phyloP scores from a whole-genome alignment of 1,139 yeast species.

The Saccharomyces hybrid region DNA sequence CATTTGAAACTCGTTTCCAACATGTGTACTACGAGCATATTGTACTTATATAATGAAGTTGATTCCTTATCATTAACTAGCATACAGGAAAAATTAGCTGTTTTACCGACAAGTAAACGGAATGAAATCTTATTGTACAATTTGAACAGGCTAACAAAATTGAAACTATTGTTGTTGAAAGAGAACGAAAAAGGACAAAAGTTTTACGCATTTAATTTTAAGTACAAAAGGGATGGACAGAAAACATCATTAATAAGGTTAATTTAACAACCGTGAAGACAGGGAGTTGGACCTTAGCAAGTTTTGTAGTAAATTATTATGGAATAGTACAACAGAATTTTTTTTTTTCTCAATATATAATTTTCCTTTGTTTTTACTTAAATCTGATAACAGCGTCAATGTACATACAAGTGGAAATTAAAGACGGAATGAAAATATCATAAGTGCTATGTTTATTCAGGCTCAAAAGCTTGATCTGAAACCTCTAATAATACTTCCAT shows the following conservation, averaged over 20 bases:
- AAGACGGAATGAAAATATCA: neutral
- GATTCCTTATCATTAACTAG: neutral
- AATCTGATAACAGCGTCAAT: neutral
- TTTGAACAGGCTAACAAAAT: neutral
- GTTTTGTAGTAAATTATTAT: neutral
- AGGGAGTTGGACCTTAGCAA: neutral
- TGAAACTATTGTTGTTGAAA: neutral
- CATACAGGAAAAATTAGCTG: conserved; percentile 1
- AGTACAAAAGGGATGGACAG: neutral
- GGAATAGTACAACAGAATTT: neutral
- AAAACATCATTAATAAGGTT: neutral
- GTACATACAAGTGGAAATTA: neutral
- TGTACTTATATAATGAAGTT: neutral
- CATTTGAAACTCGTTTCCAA: neutral
- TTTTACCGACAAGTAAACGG: neutral
- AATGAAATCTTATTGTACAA: neutral
- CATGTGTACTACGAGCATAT: neutral
- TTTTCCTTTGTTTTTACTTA: neutral
- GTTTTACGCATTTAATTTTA: neutral
- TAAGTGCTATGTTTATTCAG: conserved; percentile 35
- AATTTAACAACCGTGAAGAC: neutral
- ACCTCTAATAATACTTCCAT: conserved; percentile 76
- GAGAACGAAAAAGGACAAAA: neutral
- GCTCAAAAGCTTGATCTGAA: conserved; percentile 83
- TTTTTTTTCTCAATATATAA: neutral